Evolutionary conservation across 306 rosid species (phyloP), one percentile per base, ranked within the genome.

Genomic region (Coriaria nepalensis): DNA sequence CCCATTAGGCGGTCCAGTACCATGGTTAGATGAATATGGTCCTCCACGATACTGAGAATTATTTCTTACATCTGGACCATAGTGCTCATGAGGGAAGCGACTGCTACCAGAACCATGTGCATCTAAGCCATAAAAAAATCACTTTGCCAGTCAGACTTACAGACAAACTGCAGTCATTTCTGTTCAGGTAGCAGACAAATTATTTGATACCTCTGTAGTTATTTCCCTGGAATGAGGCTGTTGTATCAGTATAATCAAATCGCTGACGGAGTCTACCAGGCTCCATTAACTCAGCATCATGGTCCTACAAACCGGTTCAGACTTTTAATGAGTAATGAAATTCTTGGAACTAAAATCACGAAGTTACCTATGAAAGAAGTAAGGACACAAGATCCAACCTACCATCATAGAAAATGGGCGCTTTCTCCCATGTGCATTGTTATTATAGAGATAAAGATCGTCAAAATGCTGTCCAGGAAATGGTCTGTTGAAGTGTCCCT

Each of bases 321-420:
- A 20, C 3, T 20, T 20, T 20, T 20, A 20, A 20, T 20, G 2
- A 20, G 29, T 20, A 20, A 20, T 20, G 29, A 20, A 20, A 20
- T 20, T 20, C 29, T 20, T 20, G 10, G 65, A 41, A 43, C 51
- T 37, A 35, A 50, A 66, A 67, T 9, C 34, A 12, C 39, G 40
- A 51, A 50, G 10, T 47, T 14, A 5, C 5, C 50, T 7, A 15
- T 40, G 45, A 46, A 63, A 10, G 59, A 46, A 49, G 10, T 7
- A 9, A 37, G 34, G 9, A 35, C 35, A 45, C 8, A n/a, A 14
- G 4, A 60, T 34, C 33, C 52, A 63, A 55, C 76, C 68, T 67
- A 73, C 93, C 40, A 81, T 81, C 87, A 75, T 78, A 58, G 69
- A 52, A 68, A 61, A 75, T 64, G 82, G 75, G 6, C 95, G 82